Base-by-base conservation (phyloP, 148 eudicot genomes). In the Persicaria maculosa region DNA sequence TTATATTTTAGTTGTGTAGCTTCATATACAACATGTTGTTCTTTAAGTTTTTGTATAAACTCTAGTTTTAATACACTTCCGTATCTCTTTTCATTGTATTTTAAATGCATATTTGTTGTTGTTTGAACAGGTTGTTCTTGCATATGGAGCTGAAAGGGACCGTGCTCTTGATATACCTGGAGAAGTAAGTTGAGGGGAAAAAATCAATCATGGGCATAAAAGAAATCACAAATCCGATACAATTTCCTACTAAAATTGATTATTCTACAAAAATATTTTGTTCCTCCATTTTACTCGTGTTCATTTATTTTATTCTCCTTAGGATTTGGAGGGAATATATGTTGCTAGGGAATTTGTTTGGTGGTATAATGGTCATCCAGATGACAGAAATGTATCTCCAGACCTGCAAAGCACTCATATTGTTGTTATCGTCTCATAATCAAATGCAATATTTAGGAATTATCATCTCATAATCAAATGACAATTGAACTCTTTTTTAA, bases 331-430 rank as follows among this genome's bases (percentile, higher is more conserved):
- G 47, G 97, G 97, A 61, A 82, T 92, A 79, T 80, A 88, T 79
- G 88, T 97, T 52, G 98, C 98, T 47, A 88, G 98, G 85, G 97
- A 94, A 80, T 90, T 94, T 77, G 97, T 94, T 70, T 94, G 98
- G 98, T 92, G 98, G 98, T 94, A 94, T 79, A 94, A 94, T 83
- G 98, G 98, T 72, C 98, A 94, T 74, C 97, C 97, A 71, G 98
- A 92, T 80, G 82, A 74, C 82, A 82, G 85, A 61, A 76, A 88
- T 71, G 75, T 91, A 55, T 79, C 90, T 74, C 98, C 93, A 36
- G 96, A 90, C 71, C 75, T 94, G 84, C 85, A 84, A 77, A 87
- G 83, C 82, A 82, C 90, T 25, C 93, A 94, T 81, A 88, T 92
- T 40, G 97, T 93, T 79, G 92, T 94, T 83, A 86, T 94, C n/a